A percentile compares a stretch with the other conserved stretches of the same genome.
phyloP scores from a whole-genome alignment of 495 filamentous ascomycete genomes.

The Daldinia grandis region DNA sequence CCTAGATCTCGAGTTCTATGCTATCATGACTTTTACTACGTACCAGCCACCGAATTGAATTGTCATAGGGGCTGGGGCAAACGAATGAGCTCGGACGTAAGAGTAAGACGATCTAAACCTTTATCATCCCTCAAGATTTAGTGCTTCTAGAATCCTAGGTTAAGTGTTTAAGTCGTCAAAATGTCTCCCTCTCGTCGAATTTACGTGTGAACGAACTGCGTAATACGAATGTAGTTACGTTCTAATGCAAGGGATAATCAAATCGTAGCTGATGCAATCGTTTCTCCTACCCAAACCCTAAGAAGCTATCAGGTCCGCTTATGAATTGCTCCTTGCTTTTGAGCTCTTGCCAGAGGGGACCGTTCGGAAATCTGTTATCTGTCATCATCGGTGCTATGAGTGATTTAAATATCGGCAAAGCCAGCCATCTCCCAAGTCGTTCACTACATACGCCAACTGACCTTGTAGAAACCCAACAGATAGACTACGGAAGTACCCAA shows the following conservation, averaged over 20 bases:
- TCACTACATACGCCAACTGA: not conserved
- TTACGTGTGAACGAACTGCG: not conserved
- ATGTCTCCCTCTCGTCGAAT: constrained; percentile 2
- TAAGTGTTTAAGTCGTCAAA: not conserved
- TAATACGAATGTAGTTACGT: not conserved
- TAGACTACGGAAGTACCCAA: not conserved
- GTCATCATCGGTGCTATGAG: not conserved
- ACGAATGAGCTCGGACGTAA: constrained; percentile 29
- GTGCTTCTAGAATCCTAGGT: constrained; percentile 3
- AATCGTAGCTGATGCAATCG: not conserved
- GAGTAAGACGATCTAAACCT: constrained; percentile 11
- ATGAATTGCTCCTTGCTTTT: not conserved
- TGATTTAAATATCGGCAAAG: not conserved
- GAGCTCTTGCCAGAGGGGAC: not conserved
- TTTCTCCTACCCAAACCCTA: not conserved
- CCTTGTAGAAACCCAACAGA: not conserved
- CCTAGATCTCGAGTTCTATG: constrained; percentile 12
- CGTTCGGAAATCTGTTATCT: not conserved
- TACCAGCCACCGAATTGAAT: constrained; percentile 7
- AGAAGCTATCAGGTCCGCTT: not conserved
- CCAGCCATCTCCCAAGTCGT: not conserved
- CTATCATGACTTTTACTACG: constrained; percentile 3
- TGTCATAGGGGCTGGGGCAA: constrained; percentile 1
- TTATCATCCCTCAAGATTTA: constrained; percentile 8
- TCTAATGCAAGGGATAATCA: not conserved